Conservation (phyloP, 2,329 filamentous ascomycete genomes). For the Pseudogymnoascus sp. region DNA sequence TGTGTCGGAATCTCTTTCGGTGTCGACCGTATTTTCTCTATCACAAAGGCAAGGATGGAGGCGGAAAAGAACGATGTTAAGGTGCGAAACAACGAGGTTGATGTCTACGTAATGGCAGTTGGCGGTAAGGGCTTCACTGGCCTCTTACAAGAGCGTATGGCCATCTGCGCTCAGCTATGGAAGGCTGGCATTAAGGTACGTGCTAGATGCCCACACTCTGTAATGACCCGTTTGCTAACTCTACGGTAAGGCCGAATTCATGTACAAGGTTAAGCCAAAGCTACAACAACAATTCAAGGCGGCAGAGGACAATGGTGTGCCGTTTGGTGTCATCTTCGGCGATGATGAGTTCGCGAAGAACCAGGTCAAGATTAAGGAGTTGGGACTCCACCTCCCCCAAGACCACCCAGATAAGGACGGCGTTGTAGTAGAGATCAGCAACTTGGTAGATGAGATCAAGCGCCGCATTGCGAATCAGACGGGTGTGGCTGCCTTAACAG, state of each 20-base stretch:
- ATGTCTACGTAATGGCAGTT: constrained; percentile 93
- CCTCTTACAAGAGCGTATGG: constrained; percentile 75
- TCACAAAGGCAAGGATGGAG: constrained; percentile 71
- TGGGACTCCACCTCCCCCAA: constrained; percentile 59
- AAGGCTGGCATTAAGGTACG: constrained; percentile 74
- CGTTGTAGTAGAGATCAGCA: constrained; percentile 58
- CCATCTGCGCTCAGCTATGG: constrained; percentile 70
- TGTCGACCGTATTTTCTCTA: constrained; percentile 90
- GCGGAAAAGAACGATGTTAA: constrained; percentile 48
- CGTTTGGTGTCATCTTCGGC: constrained; percentile 81
- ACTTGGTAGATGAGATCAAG: constrained; percentile 59
- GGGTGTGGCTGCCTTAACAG: constrained; percentile 24
- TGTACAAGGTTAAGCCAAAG: constrained; percentile 86
- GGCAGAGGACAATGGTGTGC: constrained; percentile 71
- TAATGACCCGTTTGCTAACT: constrained; percentile 8
- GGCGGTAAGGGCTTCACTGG: constrained; percentile 79
- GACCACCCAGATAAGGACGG: constrained; percentile 89
- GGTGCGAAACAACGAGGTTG: constrained; percentile 65
- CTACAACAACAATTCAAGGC: constrained; percentile 85
- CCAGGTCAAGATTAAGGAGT: constrained; percentile 82
- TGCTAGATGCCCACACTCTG: background rate
- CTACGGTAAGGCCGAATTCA: constrained; percentile 62
- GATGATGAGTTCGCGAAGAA: constrained; percentile 81
- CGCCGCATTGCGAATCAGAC: constrained; percentile 35
- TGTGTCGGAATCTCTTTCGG: constrained; percentile 90